A percentile compares a stretch with the other conserved stretches of the same genome.
Conservation (phyloP, 108 stramenopile species). For the Thalassiosira profunda region DNA sequence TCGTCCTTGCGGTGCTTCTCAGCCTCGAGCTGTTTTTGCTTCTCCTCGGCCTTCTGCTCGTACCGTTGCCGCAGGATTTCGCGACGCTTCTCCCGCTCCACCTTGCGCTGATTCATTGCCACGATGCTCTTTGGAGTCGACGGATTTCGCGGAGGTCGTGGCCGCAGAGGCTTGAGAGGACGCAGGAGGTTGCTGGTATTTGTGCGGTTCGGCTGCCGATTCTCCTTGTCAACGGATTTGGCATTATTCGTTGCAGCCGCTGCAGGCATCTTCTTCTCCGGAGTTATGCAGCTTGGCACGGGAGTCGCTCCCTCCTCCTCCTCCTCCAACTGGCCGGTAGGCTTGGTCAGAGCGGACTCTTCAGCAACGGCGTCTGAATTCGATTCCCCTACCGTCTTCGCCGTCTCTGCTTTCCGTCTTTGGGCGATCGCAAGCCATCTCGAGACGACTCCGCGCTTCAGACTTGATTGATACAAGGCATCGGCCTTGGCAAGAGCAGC, state of each 20-base stretch:
- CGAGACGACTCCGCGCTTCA: neutral
- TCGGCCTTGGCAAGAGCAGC: neutral
- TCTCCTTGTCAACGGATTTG: constrained; percentile 8
- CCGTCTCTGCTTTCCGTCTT: neutral
- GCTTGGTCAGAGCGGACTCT: no score
- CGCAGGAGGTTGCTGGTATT: neutral
- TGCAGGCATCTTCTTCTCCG: neutral
- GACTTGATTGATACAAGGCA: neutral
- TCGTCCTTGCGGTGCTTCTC: constrained; percentile 5
- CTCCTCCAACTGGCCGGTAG: neutral
- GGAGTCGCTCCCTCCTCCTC: neutral
- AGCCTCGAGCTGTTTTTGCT: constrained; percentile 12
- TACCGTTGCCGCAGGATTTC: constrained; percentile 4
- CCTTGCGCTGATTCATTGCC: constrained; percentile 12
- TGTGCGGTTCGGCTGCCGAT: neutral
- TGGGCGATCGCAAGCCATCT: neutral
- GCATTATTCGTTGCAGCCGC: neutral
- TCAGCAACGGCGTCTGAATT: no score
- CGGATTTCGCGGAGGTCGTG: neutral
- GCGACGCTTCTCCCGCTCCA: constrained; percentile 22
- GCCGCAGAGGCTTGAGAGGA: neutral
- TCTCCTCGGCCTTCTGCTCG: constrained; percentile 6
- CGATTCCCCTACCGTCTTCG: no score
- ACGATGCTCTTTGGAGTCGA: constrained; percentile 14
- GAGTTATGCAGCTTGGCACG: neutral